phyloP scores from a whole-genome alignment of 345 rosid species.

The Eutrema heterophyllum region DNA sequence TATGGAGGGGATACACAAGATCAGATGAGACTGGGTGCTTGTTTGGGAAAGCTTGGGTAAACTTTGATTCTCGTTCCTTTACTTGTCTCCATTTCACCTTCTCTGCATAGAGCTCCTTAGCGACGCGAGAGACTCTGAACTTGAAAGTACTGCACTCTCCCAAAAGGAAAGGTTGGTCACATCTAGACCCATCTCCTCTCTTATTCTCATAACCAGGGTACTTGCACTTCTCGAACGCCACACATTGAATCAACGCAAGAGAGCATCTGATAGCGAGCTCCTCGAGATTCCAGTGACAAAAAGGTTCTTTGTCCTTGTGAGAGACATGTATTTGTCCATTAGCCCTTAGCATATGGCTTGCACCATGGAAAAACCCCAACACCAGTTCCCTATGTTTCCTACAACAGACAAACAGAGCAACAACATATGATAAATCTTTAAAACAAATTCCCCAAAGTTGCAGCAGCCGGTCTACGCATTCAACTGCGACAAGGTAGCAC shows the following conservation, averaged over 20 bases:
- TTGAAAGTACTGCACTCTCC: constrained; percentile 52
- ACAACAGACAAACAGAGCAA: background rate
- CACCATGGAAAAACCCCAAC: constrained; percentile 40
- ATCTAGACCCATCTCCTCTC: constrained; percentile 44
- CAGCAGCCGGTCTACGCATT: background rate
- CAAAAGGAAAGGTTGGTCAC: constrained; percentile 47
- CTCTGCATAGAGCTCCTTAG: constrained; percentile 27
- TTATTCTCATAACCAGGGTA: constrained; percentile 51
- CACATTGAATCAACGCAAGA: constrained; percentile 23
- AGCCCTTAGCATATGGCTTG: constrained; percentile 38
- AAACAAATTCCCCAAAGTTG: background rate
- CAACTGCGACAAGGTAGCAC: background rate
- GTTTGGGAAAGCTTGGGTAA: background rate
- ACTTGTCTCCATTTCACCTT: background rate
- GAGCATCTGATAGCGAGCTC: constrained; percentile 42
- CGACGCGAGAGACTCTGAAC: constrained; percentile 23
- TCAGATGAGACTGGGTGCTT: background rate
- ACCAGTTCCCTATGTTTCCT: constrained; percentile 50
- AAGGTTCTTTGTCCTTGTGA: constrained; percentile 51
- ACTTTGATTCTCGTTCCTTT: constrained; percentile 18
- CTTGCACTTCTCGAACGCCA: constrained; percentile 32
- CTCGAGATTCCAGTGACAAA: constrained; percentile 45
- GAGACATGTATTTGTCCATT: constrained; percentile 53
- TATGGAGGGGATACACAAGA: background rate
- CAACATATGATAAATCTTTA: background rate